These are phyloP conservation scores for Colletotrichum endophyticum DNA, from an alignment of 2,329 filamentous ascomycete species.

Conservation along the genomic window DNA sequence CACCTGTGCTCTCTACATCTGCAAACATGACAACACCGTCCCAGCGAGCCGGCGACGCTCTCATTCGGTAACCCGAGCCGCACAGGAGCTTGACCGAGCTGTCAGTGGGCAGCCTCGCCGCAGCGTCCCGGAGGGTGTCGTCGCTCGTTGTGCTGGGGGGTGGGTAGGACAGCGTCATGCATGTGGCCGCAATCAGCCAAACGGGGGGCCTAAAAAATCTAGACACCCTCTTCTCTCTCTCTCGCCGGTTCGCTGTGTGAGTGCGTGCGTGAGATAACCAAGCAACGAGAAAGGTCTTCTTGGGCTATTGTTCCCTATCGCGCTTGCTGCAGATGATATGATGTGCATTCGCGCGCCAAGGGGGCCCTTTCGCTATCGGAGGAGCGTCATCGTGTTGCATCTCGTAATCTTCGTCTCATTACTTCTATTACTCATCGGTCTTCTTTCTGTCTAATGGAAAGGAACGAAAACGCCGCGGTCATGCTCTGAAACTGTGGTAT, in stretches of 20 bases:
- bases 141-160: not conserved
- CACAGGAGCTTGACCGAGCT: conserved; percentile 6
- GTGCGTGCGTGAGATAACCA: not conserved
- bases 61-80: not conserved
- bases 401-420: not conserved
- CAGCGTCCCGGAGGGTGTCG: not conserved
- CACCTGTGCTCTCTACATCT: not conserved
- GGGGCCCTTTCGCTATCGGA: not conserved
- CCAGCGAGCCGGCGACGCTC: not conserved
- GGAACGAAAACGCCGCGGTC: not conserved
- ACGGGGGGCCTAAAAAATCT: not conserved
- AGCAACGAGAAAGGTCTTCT: not conserved
- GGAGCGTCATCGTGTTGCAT: not conserved
- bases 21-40: not conserved
- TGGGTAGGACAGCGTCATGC: conserved; percentile 29
- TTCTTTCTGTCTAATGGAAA: not conserved
- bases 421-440: not conserved
- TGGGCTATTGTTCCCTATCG: not conserved
- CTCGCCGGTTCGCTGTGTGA: not conserved
- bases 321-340: not conserved
- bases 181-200: conserved; percentile 29
- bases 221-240: not conserved
- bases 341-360: not conserved
- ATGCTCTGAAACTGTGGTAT: conserved; percentile 7
- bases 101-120: not conserved